Conservation (phyloP, 1,139 yeast genomes). For the Saccharomyces hybrid region DNA sequence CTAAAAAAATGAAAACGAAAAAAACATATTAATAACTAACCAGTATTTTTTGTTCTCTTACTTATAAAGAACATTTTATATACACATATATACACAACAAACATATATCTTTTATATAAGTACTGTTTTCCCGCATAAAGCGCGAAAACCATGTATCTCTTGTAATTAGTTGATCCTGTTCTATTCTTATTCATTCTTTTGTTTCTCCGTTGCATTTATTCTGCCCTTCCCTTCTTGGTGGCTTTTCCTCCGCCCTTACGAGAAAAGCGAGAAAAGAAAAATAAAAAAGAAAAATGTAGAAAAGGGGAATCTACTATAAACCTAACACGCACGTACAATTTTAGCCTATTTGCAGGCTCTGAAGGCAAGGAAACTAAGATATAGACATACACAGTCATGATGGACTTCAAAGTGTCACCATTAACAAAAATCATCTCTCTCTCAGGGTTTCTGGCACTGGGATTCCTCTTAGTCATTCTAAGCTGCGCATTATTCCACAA, state of each 20-base stretch:
- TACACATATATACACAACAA: background rate
- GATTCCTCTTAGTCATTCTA: constrained; percentile 62
- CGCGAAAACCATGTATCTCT: background rate
- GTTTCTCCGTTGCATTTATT: too few relatives aligned
- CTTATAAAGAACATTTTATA: background rate
- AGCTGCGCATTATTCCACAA: constrained; percentile 69
- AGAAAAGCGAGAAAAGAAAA: too few relatives aligned
- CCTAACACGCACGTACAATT: too few relatives aligned
- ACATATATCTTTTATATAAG: background rate
- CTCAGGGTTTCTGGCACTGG: constrained; percentile 64
- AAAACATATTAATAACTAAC: constrained; percentile 2
- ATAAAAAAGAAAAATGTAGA: background rate
- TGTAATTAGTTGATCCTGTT: constrained; percentile 1
- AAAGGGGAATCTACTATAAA: constrained; percentile 4
- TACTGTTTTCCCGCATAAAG: background rate
- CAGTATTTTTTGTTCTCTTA: background rate
- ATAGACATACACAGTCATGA: too few relatives aligned
- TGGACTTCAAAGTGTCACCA: constrained; percentile 40
- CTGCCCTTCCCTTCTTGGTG: too few relatives aligned
- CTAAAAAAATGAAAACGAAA: too few relatives aligned
- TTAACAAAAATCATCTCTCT: constrained; percentile 64
- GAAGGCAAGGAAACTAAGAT: too few relatives aligned
- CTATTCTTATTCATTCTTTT: too few relatives aligned
- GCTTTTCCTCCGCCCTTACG: too few relatives aligned
- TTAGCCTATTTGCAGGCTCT: too few relatives aligned